Evolutionary conservation across 2,329 filamentous ascomycete genomes (phyloP), one percentile per base, ranked within the genome.

Genomic region (Alternaria burnsii): DNA sequence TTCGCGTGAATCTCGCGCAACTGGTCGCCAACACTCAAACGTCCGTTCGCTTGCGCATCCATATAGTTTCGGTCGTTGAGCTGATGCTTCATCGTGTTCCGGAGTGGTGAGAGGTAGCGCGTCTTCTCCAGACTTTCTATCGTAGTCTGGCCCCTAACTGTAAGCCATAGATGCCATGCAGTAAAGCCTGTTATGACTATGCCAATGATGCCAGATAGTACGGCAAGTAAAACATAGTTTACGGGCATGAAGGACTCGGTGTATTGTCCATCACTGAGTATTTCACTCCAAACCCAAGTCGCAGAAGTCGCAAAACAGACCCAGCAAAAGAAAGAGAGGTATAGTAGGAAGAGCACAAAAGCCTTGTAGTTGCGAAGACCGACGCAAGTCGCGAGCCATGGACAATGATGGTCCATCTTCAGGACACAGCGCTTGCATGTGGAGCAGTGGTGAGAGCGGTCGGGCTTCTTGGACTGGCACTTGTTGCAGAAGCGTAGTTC

Each of bases 391-490:
- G 95, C 94, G 51, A 99, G 86, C 95, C 95, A 99, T 16, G 95
- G 95, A 78, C 95, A 99, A 82, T 99, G 95, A 79, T 99, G 95
- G 77, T 99, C 95, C 95, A 99, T 99, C 84, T 99, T 99, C 78
- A 99, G 85, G 26, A 99, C 94, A 78, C 95, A 99, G 73, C 91
- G 90, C 69, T 90, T 88, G 81, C 95, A 99, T 4, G 93, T 96
- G 11, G 93, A 97, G 85, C 95, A 99, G 82, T 99, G 95, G 79
- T 99, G 95, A 32, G 94, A 89, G 62, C 95, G 92, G 81, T 99
- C 95, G 42, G 95, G 95, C 82, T 99, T 99, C 65, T 91, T 88
- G 53, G 90, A 90, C 81, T 96, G 92, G 79, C 95, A 99, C 82
- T 99, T 99, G 82, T 98, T 98, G 85, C 95, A 99, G 82, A 91